Evolutionary conservation across 179 eudicot genomes (phyloP).

Genomic region (Vitellaria paradoxa): DNA sequence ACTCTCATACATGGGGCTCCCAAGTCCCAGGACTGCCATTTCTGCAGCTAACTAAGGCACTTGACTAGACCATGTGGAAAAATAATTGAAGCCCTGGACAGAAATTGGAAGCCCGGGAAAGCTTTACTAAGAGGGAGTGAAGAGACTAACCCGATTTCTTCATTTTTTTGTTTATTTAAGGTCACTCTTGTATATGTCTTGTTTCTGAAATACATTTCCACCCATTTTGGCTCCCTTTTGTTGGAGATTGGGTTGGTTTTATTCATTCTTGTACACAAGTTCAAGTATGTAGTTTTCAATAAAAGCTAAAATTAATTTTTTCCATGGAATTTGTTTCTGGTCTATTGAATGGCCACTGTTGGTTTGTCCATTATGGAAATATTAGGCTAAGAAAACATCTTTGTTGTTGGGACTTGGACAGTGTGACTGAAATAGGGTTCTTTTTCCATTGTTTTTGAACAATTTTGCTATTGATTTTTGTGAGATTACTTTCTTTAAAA

Average conservation of each 20-base stretch:
- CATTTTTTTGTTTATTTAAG: constrained; percentile 9
- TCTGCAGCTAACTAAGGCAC: constrained; percentile 17
- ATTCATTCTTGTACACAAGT: constrained; percentile 6
- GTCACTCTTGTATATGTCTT: neutral
- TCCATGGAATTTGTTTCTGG: neutral
- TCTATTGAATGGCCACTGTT: neutral
- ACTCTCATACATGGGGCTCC: constrained; percentile 72
- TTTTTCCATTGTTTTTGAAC: no score
- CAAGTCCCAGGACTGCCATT: constrained; percentile 40
- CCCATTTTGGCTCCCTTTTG: neutral
- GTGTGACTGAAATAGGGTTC: no score
- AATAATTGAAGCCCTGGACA: no score
- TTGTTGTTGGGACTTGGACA: neutral
- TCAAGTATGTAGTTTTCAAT: neutral
- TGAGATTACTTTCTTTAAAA: no score
- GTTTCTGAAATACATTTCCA: neutral
- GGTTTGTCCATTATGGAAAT: neutral
- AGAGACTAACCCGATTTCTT: constrained; percentile 15
- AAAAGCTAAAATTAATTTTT: neutral
- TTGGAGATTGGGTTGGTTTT: neutral
- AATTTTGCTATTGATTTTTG: no score
- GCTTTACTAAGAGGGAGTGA: neutral
- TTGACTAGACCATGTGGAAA: neutral
- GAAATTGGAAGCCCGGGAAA: no score
- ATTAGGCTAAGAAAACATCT: neutral